These are phyloP conservation scores for Candida chauliodis DNA, from an alignment of 805 yeast species.

Conservation along the genomic window DNA sequence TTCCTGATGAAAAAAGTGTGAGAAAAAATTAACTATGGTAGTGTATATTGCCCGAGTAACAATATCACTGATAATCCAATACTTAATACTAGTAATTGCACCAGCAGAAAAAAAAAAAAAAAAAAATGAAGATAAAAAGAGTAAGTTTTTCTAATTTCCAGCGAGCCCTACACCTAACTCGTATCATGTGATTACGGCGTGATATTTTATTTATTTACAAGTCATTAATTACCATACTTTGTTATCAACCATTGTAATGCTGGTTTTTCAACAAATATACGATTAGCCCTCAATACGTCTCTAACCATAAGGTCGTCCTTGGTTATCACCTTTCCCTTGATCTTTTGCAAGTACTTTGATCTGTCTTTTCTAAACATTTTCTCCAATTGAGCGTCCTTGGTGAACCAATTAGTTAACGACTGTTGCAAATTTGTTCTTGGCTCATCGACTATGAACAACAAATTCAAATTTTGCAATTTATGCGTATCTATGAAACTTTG, in stretches of 20 bases:
- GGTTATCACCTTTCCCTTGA: conserved; percentile 43
- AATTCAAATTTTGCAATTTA: conserved; percentile 46
- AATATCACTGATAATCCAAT: too few relatives aligned
- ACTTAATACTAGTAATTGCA: too few relatives aligned
- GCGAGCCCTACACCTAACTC: conserved; percentile 1
- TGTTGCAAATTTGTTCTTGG: conserved; percentile 57
- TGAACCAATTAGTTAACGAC: conserved; percentile 51
- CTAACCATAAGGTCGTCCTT: conserved; percentile 80
- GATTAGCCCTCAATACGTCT: conserved; percentile 76
- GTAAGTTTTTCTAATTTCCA: too few relatives aligned
- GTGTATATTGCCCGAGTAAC: too few relatives aligned
- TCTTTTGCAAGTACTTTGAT: conserved; percentile 2
- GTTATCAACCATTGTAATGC: conserved; percentile 63
- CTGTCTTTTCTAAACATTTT: conserved; percentile 5
- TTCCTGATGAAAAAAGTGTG: conserved; percentile 2
- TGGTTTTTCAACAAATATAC: conserved; percentile 65
- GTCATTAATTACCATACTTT: conserved; percentile 20
- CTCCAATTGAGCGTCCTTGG: conserved; percentile 42
- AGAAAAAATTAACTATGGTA: conserved; percentile 4
- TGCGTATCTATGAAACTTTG: conserved; percentile 49
- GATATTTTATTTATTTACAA: conserved; percentile 7
- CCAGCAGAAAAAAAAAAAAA: not conserved
- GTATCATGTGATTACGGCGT: conserved; percentile 3
- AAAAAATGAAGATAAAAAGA: not conserved
- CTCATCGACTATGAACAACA: conserved; percentile 66